phyloP scores from a whole-genome alignment of 768 basidiomycete genomes.

The Sarcodon aspratus region DNA sequence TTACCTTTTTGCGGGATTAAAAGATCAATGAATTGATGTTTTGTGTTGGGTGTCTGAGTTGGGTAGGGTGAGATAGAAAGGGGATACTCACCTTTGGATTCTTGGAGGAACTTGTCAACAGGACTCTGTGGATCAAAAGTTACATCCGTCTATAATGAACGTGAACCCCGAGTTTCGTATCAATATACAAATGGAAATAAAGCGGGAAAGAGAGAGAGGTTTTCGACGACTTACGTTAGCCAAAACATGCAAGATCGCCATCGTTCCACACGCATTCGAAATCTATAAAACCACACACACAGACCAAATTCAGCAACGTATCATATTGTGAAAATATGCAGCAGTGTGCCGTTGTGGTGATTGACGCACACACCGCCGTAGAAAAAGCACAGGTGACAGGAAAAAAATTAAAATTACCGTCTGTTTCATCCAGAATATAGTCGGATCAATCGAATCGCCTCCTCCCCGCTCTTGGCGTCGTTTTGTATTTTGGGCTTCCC shows the following conservation, averaged over 20 bases:
- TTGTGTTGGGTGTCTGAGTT: background rate
- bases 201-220: too few relatives aligned
- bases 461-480: constrained; percentile 24
- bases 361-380: constrained; percentile 9
- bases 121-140: constrained; percentile 44
- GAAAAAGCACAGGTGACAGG: background rate
- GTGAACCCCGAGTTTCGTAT: background rate
- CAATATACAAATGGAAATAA: background rate
- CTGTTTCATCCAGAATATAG: constrained; percentile 83
- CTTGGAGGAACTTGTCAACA: constrained; percentile 53
- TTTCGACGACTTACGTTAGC: constrained; percentile 47
- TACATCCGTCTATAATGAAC: constrained; percentile 37
- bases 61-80: background rate
- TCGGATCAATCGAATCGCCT: constrained; percentile 41
- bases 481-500: constrained; percentile 47
- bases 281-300: constrained; percentile 38
- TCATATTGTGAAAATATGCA: constrained; percentile 10
- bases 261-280: constrained; percentile 79
- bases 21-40: background rate
- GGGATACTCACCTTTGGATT: constrained; percentile 38
- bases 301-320: background rate
- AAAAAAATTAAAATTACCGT: constrained; percentile 38
- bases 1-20: constrained; percentile 30
- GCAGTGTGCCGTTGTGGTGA: constrained; percentile 19
- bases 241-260: constrained; percentile 75